Percentiles rank a stretch among this genome's conserved stretches.
Conservation (phyloP, 1,139 yeast genomes). For the Kodamaea alishanica region DNA sequence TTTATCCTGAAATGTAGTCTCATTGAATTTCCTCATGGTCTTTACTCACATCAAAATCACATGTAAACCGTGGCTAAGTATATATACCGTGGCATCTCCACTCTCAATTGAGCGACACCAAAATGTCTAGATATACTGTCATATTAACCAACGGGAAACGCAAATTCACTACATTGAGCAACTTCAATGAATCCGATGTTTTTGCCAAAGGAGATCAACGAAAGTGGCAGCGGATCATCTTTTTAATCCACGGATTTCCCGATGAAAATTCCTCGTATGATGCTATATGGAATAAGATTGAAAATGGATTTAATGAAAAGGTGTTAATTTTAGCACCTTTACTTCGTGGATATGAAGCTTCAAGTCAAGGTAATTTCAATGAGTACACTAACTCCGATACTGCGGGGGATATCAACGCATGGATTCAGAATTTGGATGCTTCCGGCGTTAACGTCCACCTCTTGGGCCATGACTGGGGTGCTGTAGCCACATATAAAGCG, state of each 20-base stretch:
- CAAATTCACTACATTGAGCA: conserved; percentile 27
- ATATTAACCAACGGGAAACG: conserved; percentile 22
- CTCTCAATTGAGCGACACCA: background rate
- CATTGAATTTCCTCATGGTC: too few species aligned
- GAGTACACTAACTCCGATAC: conserved; percentile 29
- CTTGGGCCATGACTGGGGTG: conserved; percentile 50
- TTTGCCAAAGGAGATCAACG: conserved; percentile 12
- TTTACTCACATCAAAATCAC: too few species aligned
- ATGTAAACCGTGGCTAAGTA: too few species aligned
- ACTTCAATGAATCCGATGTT: conserved; percentile 17
- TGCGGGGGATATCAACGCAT: conserved; percentile 35
- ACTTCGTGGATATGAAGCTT: conserved; percentile 41
- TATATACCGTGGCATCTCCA: too few species aligned
- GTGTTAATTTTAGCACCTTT: conserved; percentile 35
- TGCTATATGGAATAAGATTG: conserved; percentile 24
- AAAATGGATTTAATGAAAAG: conserved; percentile 17
- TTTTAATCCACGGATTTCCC: conserved; percentile 44
- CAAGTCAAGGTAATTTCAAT: conserved; percentile 27
- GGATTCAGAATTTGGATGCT: conserved; percentile 27
- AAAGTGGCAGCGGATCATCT: conserved; percentile 26
- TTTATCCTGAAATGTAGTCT: too few species aligned
- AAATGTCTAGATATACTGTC: conserved; percentile 10
- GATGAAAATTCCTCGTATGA: conserved; percentile 34
- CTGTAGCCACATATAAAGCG: conserved; percentile 34
- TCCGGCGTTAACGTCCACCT: conserved; percentile 33